Evolutionary conservation across 768 basidiomycete genomes (phyloP), one percentile per base, ranked within the genome.

Genomic region (Serendipita sp.): DNA sequence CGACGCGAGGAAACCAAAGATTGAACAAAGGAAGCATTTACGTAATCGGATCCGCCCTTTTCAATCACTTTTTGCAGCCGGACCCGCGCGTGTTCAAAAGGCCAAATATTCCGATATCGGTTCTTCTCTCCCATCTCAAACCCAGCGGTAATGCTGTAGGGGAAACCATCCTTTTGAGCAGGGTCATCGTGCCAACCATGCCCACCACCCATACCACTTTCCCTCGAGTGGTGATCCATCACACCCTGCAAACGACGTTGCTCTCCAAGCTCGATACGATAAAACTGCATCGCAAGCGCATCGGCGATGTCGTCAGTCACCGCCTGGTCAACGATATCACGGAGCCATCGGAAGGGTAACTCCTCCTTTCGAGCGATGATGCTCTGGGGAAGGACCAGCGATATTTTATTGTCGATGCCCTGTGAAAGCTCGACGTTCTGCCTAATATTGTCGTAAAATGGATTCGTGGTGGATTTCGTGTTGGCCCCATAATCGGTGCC

Each of bases 41-140:
- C 85, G 72, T 97, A 97, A 72, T 97, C 94, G 67, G 87, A 86
- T 45, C 81, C 81, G 36, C 84, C 81, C 18, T 62, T 68, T 46
- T 64, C 62, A 8, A 48, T 65, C 3, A 40, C 63, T 70, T 72
- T 70, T 65, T 79, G 76, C 62, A 97, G 76, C 53, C 86, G 80
- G 3, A 97, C 93, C 44, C 95, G 85, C 23, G 94, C 87, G 70
- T 94, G 91, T 71, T 95, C 93, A 67, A 93, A 97, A 0, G 95
- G 95, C 91, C 93, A 98, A 64, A 98, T 96, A 72, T 98, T 88
- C 65, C 87, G 86, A 75, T 96, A 98, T 87, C 95, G 79, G 69
- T 98, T 98, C 78, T 96, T 92, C 18, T 84, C 78, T 6, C 95
- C 95, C 70, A 95, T 89, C 74, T 98, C 95, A 8, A 98, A 83